Conservation (phyloP, 306 rosid species). For the Mimosa bimucronata region DNA sequence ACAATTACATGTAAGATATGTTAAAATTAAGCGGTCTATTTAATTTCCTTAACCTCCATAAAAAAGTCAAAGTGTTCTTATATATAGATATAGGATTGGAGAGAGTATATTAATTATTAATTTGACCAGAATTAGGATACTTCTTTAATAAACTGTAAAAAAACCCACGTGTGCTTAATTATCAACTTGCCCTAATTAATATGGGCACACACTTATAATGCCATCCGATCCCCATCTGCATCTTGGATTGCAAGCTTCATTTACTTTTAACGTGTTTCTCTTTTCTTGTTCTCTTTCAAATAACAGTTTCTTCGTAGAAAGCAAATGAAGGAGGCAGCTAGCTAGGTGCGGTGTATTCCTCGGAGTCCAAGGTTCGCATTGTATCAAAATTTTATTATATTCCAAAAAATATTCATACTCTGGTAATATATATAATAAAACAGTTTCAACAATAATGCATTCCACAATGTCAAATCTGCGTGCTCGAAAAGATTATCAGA, state of each 20-base stretch:
- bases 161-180: conserved; percentile 12
- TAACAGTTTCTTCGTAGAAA: not conserved
- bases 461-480: not conserved
- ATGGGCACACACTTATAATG: not conserved
- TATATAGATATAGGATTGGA: too few relatives aligned
- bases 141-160: not conserved
- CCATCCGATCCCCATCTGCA: not conserved
- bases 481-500: not conserved
- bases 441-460: not conserved
- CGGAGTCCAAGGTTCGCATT: not conserved
- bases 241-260: not conserved
- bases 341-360: not conserved
- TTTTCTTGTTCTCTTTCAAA: not conserved
- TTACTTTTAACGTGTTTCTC: not conserved
- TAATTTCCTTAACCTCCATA: too few relatives aligned
- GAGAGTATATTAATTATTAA: too few relatives aligned
- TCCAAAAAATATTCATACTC: not conserved
- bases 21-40: too few relatives aligned
- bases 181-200: not conserved
- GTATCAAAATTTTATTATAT: not conserved
- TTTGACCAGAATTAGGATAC: conserved; percentile 16
- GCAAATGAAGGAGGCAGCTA: not conserved
- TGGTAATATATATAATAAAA: not conserved
- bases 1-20: too few relatives aligned
- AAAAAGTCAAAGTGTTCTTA: too few relatives aligned